Percentiles rank a stretch among this genome's conserved stretches.
Evolutionary conservation across 2,329 filamentous ascomycete genomes (phyloP).

Genomic region (Hypoxylon rubiginosum): DNA sequence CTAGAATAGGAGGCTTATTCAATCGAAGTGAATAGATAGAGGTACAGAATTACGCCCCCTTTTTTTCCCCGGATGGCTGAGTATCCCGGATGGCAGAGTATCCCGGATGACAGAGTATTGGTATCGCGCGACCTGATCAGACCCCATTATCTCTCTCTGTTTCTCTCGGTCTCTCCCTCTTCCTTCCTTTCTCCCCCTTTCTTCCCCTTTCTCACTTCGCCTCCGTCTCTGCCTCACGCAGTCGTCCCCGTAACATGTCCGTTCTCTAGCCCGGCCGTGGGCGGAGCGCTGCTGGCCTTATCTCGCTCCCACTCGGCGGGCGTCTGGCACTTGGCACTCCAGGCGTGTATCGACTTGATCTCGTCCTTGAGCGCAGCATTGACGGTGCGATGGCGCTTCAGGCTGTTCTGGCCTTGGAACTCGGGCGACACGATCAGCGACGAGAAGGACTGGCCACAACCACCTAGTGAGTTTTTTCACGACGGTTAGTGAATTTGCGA

Average conservation of each 20-base stretch:
- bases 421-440: conserved; percentile 73
- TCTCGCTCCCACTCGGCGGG: conserved; percentile 88
- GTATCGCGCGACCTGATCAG: background rate
- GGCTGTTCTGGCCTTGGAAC: conserved; percentile 79
- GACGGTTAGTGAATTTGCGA: conserved; percentile 1
- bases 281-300: conserved; percentile 56
- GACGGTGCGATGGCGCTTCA: conserved; percentile 88
- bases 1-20: background rate
- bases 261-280: conserved; percentile 60
- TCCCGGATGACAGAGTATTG: too few relatives aligned
- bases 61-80: too few relatives aligned
- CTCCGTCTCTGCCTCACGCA: conserved; percentile 47
- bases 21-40: background rate
- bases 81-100: too few relatives aligned
- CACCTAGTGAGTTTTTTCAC: conserved; percentile 58
- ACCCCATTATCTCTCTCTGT: too few relatives aligned
- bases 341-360: conserved; percentile 92
- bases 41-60: background rate
- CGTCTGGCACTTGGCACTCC: conserved; percentile 94
- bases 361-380: conserved; percentile 87
- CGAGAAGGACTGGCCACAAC: conserved; percentile 73
- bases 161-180: too few relatives aligned
- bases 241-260: conserved; percentile 59
- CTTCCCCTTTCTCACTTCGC: too few relatives aligned
- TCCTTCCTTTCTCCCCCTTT: background rate